Percentiles rank a stretch among this genome's conserved stretches.
phyloP scores from a whole-genome alignment of 768 basidiomycete species.

The Suillus placidus region DNA sequence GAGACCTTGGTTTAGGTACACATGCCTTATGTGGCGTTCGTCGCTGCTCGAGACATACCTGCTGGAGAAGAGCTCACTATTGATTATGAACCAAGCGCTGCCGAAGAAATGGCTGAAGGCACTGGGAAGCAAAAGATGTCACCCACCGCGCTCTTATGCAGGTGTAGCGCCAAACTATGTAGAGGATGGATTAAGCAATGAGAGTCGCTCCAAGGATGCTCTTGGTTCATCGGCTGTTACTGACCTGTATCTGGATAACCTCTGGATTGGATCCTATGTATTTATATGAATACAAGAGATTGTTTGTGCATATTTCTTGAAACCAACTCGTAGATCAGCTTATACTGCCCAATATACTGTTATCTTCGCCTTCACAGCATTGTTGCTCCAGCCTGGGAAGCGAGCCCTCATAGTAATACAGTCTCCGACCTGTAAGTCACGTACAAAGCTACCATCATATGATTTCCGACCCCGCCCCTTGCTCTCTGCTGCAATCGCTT shows the following conservation, averaged over 20 bases:
- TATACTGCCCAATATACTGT: too few relatives aligned
- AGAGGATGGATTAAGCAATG: slow-evolving; percentile 39
- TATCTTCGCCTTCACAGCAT: too few relatives aligned
- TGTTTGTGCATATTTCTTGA: not conserved
- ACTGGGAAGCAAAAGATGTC: slow-evolving; percentile 27
- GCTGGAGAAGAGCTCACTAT: slow-evolving; percentile 61
- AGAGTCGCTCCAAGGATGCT: not conserved
- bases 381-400: not conserved
- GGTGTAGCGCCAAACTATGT: slow-evolving; percentile 40
- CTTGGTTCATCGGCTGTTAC: not conserved
- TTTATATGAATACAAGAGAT: not conserved
- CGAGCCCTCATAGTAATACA: slow-evolving; percentile 15
- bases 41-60: slow-evolving; percentile 49
- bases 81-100: slow-evolving; percentile 59
- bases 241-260: not conserved
- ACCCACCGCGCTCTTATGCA: slow-evolving; percentile 37
- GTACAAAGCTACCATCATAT: slow-evolving; percentile 11
- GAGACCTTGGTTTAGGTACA: slow-evolving; percentile 44
- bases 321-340: not conserved
- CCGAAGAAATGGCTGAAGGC: slow-evolving; percentile 20
- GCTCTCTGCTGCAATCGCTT: too few relatives aligned
- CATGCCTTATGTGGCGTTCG: slow-evolving; percentile 65
- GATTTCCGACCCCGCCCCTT: slow-evolving; percentile 11
- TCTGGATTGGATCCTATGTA: not conserved
- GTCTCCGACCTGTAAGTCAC: slow-evolving; percentile 6